Evolutionary conservation across 2,329 filamentous ascomycete genomes (phyloP).

Genomic region (Colletotrichum orchidophilum): DNA sequence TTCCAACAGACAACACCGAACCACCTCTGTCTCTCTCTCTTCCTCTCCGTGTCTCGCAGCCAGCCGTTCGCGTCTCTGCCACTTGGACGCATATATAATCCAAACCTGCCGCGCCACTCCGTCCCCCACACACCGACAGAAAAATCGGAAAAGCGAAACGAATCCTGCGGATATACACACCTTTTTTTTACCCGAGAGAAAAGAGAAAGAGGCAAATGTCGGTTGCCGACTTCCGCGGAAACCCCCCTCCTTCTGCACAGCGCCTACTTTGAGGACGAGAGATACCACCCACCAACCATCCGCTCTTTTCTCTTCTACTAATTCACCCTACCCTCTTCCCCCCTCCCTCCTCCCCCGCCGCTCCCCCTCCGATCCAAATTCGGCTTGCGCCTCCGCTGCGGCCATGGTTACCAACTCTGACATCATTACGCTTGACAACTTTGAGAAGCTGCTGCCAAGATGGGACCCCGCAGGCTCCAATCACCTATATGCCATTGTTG

Average conservation of each 20-base stretch:
- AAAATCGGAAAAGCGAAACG: neutral
- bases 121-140: neutral
- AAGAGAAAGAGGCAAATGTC: conserved; percentile 11
- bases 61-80: neutral
- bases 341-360: neutral
- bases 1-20: neutral
- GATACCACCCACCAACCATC: conserved; percentile 20
- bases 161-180: neutral
- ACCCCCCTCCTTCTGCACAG: conserved; percentile 18
- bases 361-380: neutral
- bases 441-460: conserved; percentile 56
- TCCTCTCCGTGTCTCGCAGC: neutral
- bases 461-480: conserved; percentile 57
- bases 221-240: conserved; percentile 20
- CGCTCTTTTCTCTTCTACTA: neutral
- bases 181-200: neutral
- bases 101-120: neutral
- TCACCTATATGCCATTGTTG: conserved; percentile 66
- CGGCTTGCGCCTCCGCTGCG: neutral
- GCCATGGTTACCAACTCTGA: conserved; percentile 42
- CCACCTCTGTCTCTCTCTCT: neutral
- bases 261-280: conserved; percentile 19
- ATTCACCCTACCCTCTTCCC: neutral
- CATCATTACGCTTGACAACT: conserved; percentile 62
- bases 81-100: neutral